These are phyloP conservation scores for Clitocybe nebularis DNA, from an alignment of 1,284 basidiomycete genomes.

Conservation along the genomic window DNA sequence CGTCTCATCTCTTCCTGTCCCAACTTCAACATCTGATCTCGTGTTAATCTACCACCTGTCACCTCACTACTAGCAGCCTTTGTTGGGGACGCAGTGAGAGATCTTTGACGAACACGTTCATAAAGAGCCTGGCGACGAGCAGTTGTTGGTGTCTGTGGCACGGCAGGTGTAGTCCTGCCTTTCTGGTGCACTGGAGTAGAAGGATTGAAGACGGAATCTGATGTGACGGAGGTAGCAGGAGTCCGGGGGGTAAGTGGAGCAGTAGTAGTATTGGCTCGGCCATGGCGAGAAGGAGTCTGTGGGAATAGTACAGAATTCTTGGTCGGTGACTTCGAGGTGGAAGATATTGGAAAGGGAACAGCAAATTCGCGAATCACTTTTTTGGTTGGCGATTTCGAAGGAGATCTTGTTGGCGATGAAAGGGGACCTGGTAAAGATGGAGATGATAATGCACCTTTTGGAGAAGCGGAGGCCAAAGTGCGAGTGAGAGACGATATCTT, in stretches of 20 bases:
- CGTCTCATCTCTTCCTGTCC: conserved; percentile 72
- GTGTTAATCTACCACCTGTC: conserved; percentile 43
- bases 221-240: conserved; percentile 38
- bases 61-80: conserved; percentile 45
- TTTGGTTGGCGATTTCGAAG: conserved; percentile 45
- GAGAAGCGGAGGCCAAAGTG: conserved; percentile 65
- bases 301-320: conserved; percentile 49
- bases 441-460: conserved; percentile 46
- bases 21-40: conserved; percentile 65
- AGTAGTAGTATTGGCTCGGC: conserved; percentile 26
- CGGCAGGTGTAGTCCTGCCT: conserved; percentile 48
- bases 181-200: conserved; percentile 64
- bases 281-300: conserved; percentile 47
- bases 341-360: conserved; percentile 47
- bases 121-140: conserved; percentile 73
- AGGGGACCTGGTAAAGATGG: conserved; percentile 43
- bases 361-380: conserved; percentile 37
- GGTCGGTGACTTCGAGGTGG: conserved; percentile 32
- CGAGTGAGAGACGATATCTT: conserved; percentile 67
- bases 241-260: conserved; percentile 44
- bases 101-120: conserved; percentile 71
- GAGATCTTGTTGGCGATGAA: conserved; percentile 32
- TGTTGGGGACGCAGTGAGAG: conserved; percentile 60
- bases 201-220: conserved; percentile 39
- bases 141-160: conserved; percentile 64